Percentiles rank a stretch among this genome's conserved stretches.
Evolutionary conservation across 257 asterid genomes (phyloP).

Genomic region (Gynochthodes officinalis): DNA sequence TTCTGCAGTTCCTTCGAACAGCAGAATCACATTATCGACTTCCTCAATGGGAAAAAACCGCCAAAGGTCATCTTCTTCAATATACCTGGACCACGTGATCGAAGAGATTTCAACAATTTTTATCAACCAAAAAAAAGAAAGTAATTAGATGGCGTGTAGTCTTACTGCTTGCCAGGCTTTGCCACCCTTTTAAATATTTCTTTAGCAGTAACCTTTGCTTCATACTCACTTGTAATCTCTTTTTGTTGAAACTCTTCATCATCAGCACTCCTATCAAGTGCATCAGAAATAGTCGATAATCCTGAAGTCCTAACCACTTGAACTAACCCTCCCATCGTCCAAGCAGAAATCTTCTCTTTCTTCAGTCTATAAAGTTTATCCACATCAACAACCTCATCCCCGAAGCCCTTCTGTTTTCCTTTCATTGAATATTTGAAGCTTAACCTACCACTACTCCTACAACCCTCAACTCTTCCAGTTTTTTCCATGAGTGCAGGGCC

Average conservation of each 20-base stretch:
- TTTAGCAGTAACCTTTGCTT: slow-evolving; percentile 58
- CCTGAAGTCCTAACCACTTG: slow-evolving; percentile 52
- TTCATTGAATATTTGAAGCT: slow-evolving; percentile 34
- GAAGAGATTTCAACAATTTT: not conserved
- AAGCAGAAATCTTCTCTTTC: slow-evolving; percentile 65
- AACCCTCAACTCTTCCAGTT: not conserved
- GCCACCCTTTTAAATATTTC: slow-evolving; percentile 58
- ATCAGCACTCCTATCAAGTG: slow-evolving; percentile 48
- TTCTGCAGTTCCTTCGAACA: slow-evolving; percentile 67
- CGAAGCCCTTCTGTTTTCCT: slow-evolving; percentile 34
- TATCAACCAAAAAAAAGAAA: slow-evolving; percentile 2
- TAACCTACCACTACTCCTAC: slow-evolving; percentile 32
- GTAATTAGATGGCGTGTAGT: not conserved
- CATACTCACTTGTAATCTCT: slow-evolving; percentile 58
- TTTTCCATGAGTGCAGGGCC: slow-evolving; percentile 35
- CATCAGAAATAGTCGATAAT: slow-evolving; percentile 46
- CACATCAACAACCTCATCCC: slow-evolving; percentile 58
- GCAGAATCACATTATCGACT: slow-evolving; percentile 53
- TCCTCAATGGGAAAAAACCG: slow-evolving; percentile 60
- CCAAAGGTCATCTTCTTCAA: slow-evolving; percentile 64
- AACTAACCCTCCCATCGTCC: slow-evolving; percentile 75
- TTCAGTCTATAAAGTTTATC: slow-evolving; percentile 63
- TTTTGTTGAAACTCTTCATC: slow-evolving; percentile 35
- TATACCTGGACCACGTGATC: slow-evolving; percentile 37
- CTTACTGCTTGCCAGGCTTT: slow-evolving; percentile 62